Evolutionary conservation across 768 basidiomycete genomes (phyloP), one percentile per base, ranked within the genome.

Genomic region (Rhodocollybia butyracea): DNA sequence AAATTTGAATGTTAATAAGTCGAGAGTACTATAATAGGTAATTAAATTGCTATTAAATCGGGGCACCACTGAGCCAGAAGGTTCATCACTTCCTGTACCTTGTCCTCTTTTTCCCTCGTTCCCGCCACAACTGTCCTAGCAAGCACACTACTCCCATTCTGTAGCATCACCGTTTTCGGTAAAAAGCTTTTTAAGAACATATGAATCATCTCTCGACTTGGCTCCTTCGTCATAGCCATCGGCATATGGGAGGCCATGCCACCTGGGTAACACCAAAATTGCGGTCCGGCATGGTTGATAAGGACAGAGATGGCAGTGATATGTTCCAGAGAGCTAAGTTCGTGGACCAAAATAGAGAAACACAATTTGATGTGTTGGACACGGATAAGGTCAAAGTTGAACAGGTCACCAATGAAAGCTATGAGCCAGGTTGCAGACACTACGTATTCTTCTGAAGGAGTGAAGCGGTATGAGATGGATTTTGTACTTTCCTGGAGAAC

Each of bases 361-460:
- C 67, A 69, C 7, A 56, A 32, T 1, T 59, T 58, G 34, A 55
- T 53, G 22, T 67, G 62, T 3, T 58, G 61, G 3, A 60, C 63
- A 21, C 46, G 38, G 15, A 69, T 46, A 21, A 70, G 57, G 27
- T 51, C 58, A 21, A 47, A 27, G 11, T 51, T 54, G 57, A 67
- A 69, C 19, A 70, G 60, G 51, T 69, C 64, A 42, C 67, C 69
- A 11, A 68, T 55, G 54, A 70, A 70, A 1, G 61, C 42, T 34
- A 62, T 59, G 19, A 68, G 58, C 19, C 57, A 46, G 26, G 57
- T 52, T 3, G 64, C 63, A n/a, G 66, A 59, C 3, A 56, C 46
- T 24, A 67, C 56, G 43, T 63, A 63, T 27, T 58, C 59, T 30
- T 48, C 46, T 17, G 60, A 58, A 3, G 60, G 61, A 31, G 55